These are phyloP conservation scores for Phytophthora vignae DNA, from an alignment of 352 stramenopile genomes.

Conservation along the genomic window DNA sequence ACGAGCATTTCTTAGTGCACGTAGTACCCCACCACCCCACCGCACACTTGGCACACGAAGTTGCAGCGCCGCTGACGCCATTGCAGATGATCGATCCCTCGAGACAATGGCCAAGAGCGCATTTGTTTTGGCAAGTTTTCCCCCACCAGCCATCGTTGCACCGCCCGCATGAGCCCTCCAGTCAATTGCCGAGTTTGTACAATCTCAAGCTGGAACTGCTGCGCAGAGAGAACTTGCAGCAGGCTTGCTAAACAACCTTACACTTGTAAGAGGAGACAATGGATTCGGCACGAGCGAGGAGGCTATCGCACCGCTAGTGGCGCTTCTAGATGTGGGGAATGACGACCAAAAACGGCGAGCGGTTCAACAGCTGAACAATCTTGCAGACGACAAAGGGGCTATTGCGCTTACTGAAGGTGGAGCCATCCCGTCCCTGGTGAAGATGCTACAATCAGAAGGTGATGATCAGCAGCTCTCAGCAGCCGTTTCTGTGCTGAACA, in stretches of 20 bases:
- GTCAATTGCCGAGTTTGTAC: background rate
- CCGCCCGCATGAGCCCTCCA: background rate
- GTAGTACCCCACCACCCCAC: too few species aligned
- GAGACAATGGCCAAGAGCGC: background rate
- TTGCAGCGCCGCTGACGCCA: background rate
- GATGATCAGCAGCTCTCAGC: background rate
- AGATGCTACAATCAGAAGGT: background rate
- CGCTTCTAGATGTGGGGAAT: background rate
- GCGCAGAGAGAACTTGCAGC: background rate
- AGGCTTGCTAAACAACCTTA: background rate
- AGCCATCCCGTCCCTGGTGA: background rate
- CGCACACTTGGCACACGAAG: too few species aligned
- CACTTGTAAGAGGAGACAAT: background rate
- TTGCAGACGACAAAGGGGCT: background rate
- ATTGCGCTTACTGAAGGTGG: background rate
- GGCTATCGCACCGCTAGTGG: background rate
- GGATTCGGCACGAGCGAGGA: background rate
- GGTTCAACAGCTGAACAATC: background rate
- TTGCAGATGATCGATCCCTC: background rate
- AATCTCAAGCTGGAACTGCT: background rate
- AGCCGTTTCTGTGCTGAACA: background rate
- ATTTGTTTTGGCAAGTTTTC: background rate
- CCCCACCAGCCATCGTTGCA: background rate
- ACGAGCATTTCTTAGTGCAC: too few species aligned
- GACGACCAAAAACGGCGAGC: background rate